phyloP scores from a whole-genome alignment of 2,329 filamentous ascomycete species.

The Dactylellina drechsleri region DNA sequence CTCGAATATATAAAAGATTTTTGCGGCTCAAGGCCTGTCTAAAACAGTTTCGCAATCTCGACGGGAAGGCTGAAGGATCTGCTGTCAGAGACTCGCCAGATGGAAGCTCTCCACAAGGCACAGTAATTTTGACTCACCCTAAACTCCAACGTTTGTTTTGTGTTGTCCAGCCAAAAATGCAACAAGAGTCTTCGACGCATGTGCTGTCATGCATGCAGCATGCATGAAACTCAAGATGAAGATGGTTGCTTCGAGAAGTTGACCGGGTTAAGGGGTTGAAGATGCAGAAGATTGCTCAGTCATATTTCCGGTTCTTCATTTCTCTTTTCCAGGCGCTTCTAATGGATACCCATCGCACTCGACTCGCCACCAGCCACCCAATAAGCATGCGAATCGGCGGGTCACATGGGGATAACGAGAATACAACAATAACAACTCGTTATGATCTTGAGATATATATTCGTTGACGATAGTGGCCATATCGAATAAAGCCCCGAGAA shows the following conservation, averaged over 20 bases:
- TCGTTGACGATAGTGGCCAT: too few relatives aligned
- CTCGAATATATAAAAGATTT: too few relatives aligned
- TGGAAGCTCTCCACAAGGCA: background rate
- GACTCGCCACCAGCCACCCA: background rate
- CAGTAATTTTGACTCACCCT: background rate
- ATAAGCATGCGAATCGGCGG: background rate
- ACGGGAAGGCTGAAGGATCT: constrained; percentile 10
- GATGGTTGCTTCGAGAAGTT: background rate
- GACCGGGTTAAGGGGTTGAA: background rate
- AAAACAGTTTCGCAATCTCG: too few relatives aligned
- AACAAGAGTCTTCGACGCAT: background rate
- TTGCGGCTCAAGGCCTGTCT: too few relatives aligned
- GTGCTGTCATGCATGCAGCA: background rate
- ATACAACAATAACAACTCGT: background rate
- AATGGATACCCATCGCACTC: too few relatives aligned
- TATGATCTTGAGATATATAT: too few relatives aligned
- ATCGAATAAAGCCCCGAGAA: too few relatives aligned
- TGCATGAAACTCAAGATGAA: background rate
- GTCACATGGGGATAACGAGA: background rate
- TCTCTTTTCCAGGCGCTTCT: background rate
- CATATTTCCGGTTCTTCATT: background rate
- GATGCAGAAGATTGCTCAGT: background rate
- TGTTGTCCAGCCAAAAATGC: constrained; percentile 24
- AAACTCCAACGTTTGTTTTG: background rate
- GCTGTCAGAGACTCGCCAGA: background rate